Evolutionary conservation across 2,329 filamentous ascomycete species (phyloP), one percentile per base, ranked within the genome.

Genomic region (Colletotrichum sp.): DNA sequence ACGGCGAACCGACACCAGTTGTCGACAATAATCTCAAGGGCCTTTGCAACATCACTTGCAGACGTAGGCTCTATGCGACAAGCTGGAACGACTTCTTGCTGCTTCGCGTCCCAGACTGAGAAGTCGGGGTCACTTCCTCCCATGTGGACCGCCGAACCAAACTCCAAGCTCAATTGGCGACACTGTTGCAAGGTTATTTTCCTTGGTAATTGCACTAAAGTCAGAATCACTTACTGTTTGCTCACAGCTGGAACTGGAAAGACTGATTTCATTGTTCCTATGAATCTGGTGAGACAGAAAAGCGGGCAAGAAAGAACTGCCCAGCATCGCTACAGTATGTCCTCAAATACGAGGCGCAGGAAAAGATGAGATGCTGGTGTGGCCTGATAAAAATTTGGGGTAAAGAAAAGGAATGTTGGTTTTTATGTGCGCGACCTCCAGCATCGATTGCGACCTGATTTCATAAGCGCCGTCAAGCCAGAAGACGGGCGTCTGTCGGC

Each of bases 301-400:
- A 21, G n/a, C 43, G 10, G 43, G 43, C 6, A 52, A 0, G n/a
- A 52, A 52, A n/a, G n/a, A n/a, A n/a, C n/a, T n/a, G n/a, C n/a
- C n/a, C n/a, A n/a, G n/a, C n/a, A n/a, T n/a, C n/a, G 12, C 10
- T 21, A 13, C 12, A 13, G 0, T 21, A 2, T 18, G n/a, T 13
- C 4, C 16, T 21, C 10, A 0, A 3, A 13, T 3, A n/a, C 9
- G 39, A 0, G 39, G 0, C 39, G 8, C 39, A 9, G 8, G 4
- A 43, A 14, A n/a, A n/a, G n/a, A n/a, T n/a, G n/a, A n/a, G n/a
- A n/a, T n/a, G n/a, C n/a, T n/a, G n/a, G 32, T n/a, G 39, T 43
- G 18, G n/a, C n/a, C 4, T 52, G 43, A n/a, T 7, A 6, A 3
- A 52, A 1, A 12, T 7, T 52, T 21, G 43, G 43, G 43, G 43